Percentiles rank a stretch among this genome's conserved stretches.
phyloP scores from a whole-genome alignment of 176 grass and related monocot genomes.

The Lolium perenne region DNA sequence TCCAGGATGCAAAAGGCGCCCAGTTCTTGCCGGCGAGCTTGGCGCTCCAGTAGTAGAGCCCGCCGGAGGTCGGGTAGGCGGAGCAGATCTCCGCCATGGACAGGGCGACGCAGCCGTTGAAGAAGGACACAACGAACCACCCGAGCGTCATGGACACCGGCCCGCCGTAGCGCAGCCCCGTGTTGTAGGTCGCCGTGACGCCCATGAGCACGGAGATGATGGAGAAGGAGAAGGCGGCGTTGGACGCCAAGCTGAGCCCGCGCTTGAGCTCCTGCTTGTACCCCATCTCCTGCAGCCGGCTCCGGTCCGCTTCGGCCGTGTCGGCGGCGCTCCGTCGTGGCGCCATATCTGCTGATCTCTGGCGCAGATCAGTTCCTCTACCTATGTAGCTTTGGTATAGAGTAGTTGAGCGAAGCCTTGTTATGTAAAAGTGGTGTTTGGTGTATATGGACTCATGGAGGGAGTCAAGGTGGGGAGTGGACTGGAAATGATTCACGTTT shows the following conservation, averaged over 20 bases:
- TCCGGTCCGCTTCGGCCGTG: conserved; percentile 39
- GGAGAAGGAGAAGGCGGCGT: conserved; percentile 59
- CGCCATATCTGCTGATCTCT: not conserved
- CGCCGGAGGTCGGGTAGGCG: conserved; percentile 80
- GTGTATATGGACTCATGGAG: not conserved
- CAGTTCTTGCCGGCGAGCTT: conserved; percentile 70
- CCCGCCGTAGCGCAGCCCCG: conserved; percentile 73
- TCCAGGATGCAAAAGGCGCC: conserved; percentile 76
- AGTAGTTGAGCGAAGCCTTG: not conserved
- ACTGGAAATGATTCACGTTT: not conserved
- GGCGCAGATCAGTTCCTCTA: not conserved
- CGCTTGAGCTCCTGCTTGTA: conserved; percentile 85
- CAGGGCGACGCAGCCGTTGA: conserved; percentile 63
- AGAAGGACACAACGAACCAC: conserved; percentile 49
- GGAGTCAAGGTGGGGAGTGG: not conserved
- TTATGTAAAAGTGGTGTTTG: not conserved
- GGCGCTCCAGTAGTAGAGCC: conserved; percentile 95
- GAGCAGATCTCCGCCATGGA: conserved; percentile 97
- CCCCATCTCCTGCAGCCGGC: conserved; percentile 59
- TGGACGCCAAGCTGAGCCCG: conserved; percentile 34
- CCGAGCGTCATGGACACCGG: conserved; percentile 65
- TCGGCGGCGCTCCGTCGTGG: not conserved
- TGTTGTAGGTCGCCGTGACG: conserved; percentile 67
- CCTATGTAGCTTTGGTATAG: not conserved
- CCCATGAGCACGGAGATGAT: conserved; percentile 69